Evolutionary conservation across 1,284 basidiomycete species (phyloP), one percentile per base, ranked within the genome.

Genomic region (Puccinia hordei): DNA sequence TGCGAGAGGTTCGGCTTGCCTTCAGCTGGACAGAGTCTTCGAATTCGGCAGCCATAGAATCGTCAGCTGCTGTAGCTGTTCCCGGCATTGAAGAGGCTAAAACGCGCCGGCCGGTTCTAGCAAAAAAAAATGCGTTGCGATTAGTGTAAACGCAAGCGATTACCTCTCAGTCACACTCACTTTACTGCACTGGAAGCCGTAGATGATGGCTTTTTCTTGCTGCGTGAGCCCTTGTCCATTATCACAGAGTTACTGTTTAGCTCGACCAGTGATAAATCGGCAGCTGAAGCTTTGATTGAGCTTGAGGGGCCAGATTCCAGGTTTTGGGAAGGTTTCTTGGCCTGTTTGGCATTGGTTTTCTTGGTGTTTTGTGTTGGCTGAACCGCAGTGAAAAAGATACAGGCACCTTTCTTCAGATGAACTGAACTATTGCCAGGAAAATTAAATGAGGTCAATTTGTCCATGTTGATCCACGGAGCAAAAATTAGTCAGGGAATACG

Each of bases 381-480:
- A 10, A 27, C 27, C 1, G 75, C 75, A 35, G 75, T 77, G 35
- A 77, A 77, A 30, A 77, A 77, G 17, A 77, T 69, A 51, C 75
- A 77, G 41, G 75, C 57, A 19, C 75, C 75, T 57, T 77, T 77
- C 61, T 68, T 77, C 13, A 77, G 75, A 69, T 77, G 75, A 69
- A 77, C 65, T n/a, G 65, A 66, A 46, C 75, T 77, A 44, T n/a
- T 51, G 55, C 35, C 1, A 35, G 6, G 13, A 69, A 57, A 9
- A 77, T 30, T 30, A 49, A 69, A 15, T 49, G 19, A 46, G 17
- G 33, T 55, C 38, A 10, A 55, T 15, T 57, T 57, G 13, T 73
- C 27, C 51, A 8, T 44, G 12, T 66, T 44, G 1, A 10, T 44
- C 35, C 22, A 12, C 8, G 51, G 12, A 73, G 19, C 15, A 35